A percentile compares a stretch with the other conserved stretches of the same genome.
Evolutionary conservation across 2,329 filamentous ascomycete species (phyloP).

Genomic region (Coleophoma eucalyptorum): DNA sequence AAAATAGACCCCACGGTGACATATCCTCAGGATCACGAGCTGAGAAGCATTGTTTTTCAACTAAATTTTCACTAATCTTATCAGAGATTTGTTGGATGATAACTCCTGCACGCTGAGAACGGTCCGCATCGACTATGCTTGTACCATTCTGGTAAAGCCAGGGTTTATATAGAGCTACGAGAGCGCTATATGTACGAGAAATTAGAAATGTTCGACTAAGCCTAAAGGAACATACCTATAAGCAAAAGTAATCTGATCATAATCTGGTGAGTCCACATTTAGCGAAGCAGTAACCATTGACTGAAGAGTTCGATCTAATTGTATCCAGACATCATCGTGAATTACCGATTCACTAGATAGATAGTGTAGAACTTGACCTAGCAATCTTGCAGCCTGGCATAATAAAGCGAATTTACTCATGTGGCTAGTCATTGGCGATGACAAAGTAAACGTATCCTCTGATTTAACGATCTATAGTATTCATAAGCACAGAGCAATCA

Average conservation of each 20-base stretch:
- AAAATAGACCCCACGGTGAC: constrained; percentile 6
- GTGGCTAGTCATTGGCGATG: constrained; percentile 2
- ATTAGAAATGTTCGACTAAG: neutral
- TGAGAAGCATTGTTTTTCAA: constrained; percentile 1
- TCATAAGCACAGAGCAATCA: neutral
- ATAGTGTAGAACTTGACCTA: constrained; percentile 8
- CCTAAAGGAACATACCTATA: constrained; percentile 3
- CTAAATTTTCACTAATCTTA: neutral
- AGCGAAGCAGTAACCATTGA: constrained; percentile 7
- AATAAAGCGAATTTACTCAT: constrained; percentile 9
- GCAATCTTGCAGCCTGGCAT: constrained; percentile 5
- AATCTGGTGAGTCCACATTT: constrained; percentile 6
- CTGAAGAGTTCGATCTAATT: constrained; percentile 9
- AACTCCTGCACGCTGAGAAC: neutral
- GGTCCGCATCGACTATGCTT: neutral
- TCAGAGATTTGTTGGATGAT: neutral
- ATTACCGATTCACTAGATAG: constrained; percentile 2
- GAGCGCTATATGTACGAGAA: neutral
- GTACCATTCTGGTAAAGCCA: neutral
- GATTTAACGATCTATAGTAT: neutral
- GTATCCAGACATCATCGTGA: constrained; percentile 5
- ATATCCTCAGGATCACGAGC: constrained; percentile 1
- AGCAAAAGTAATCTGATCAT: constrained; percentile 9
- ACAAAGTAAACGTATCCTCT: constrained; percentile 6
- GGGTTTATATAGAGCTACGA: neutral